phyloP scores from a whole-genome alignment of 2,329 filamentous ascomycete species.

The Cadophora sp. region DNA sequence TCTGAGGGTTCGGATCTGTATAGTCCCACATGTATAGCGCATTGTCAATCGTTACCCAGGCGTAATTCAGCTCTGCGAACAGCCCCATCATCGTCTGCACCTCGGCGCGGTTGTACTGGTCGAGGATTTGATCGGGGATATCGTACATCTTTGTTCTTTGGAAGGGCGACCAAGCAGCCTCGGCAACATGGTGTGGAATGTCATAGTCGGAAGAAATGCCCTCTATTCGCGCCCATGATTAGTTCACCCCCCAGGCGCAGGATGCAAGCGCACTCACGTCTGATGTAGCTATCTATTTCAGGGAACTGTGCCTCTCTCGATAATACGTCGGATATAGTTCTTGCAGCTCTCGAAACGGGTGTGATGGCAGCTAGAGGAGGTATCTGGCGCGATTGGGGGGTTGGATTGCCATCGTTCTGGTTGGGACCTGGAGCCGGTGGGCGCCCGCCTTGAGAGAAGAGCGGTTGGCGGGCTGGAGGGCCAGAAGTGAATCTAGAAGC shows the following conservation, averaged over 20 bases:
- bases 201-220: slow-evolving; percentile 94
- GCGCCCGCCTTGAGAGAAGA: slow-evolving; percentile 49
- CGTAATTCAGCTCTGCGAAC: slow-evolving; percentile 93
- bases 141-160: slow-evolving; percentile 85
- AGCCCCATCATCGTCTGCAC: slow-evolving; percentile 93
- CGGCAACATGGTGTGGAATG: slow-evolving; percentile 62
- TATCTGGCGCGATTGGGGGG: slow-evolving; percentile 35
- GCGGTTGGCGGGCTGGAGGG: slow-evolving; percentile 55
- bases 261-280: slow-evolving; percentile 65
- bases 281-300: slow-evolving; percentile 87
- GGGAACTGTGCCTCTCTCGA: slow-evolving; percentile 81
- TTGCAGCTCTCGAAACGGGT: slow-evolving; percentile 80
- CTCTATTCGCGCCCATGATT: slow-evolving; percentile 59
- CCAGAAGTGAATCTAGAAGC: slow-evolving; percentile 54
- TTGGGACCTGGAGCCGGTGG: slow-evolving; percentile 14
- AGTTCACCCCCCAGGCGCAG: slow-evolving; percentile 25
- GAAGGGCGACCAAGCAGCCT: slow-evolving; percentile 84
- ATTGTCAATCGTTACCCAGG: slow-evolving; percentile 96
- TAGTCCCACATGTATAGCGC: slow-evolving; percentile 98
- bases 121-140: slow-evolving; percentile 90
- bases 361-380: slow-evolving; percentile 55
- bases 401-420: slow-evolving; percentile 30
- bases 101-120: slow-evolving; percentile 88
- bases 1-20: slow-evolving; percentile 86
- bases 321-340: slow-evolving; percentile 82